phyloP scores from a whole-genome alignment of 768 basidiomycete genomes.

The Floccularia luteovirens region DNA sequence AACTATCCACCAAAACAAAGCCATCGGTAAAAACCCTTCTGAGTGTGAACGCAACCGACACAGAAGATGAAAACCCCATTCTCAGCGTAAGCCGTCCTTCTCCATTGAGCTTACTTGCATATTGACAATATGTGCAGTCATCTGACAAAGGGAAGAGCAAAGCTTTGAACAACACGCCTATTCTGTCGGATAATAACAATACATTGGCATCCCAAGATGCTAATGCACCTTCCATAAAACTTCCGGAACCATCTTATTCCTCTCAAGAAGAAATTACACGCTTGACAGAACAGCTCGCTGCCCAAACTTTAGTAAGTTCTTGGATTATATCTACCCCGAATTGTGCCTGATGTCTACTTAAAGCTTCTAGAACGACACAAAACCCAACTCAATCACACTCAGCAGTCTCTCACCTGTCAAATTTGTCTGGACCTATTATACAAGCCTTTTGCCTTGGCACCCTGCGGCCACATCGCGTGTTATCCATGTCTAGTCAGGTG shows the following conservation, averaged over 20 bases:
- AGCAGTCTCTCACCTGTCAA: constrained; percentile 66
- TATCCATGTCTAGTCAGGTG: constrained; percentile 67
- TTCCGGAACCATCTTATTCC: constrained; percentile 8
- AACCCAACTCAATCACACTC: constrained; percentile 41
- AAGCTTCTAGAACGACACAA: constrained; percentile 49
- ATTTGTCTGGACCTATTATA: constrained; percentile 73
- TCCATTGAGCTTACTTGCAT: constrained; percentile 1
- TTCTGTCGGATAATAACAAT: background rate
- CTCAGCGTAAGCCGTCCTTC: constrained; percentile 11
- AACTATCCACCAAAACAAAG: background rate
- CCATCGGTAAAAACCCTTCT: background rate
- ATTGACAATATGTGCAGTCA: constrained; percentile 11
- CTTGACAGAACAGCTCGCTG: constrained; percentile 35
- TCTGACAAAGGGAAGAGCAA: constrained; percentile 33
- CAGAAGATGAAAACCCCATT: constrained; percentile 5
- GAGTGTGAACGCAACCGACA: background rate
- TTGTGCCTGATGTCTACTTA: constrained; percentile 3
- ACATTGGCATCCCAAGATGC: constrained; percentile 11
- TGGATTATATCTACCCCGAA: background rate
- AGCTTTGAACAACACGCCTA: constrained; percentile 8
- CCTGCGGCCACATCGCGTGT: constrained; percentile 72
- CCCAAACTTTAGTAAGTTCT: constrained; percentile 28
- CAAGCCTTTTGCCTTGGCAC: constrained; percentile 66
- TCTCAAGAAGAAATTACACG: constrained; percentile 22
- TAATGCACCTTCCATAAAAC: constrained; percentile 2